Percentiles rank a stretch among this genome's conserved stretches.
These are phyloP conservation scores for Trichoderma citrinoviride DNA, from an alignment of 2,329 filamentous ascomycete species.

Conservation along the genomic window DNA sequence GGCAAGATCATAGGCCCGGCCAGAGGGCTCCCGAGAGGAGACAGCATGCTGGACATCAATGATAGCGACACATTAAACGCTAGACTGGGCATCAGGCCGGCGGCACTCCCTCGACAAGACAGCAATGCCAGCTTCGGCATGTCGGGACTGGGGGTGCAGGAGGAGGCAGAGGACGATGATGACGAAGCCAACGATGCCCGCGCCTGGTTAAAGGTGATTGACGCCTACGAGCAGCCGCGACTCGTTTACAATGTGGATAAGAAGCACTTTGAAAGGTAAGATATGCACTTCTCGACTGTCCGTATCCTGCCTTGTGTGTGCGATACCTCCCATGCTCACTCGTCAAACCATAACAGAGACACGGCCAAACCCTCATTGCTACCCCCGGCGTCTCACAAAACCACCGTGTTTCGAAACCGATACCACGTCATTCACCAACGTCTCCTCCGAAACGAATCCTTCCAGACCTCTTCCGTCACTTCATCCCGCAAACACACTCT, in stretches of 20 bases:
- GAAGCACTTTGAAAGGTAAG: conserved; percentile 83
- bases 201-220: conserved; percentile 79
- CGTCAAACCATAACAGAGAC: conserved; percentile 43
- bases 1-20: conserved; percentile 61
- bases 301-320: neutral
- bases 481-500: conserved; percentile 54
- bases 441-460: conserved; percentile 86
- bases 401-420: conserved; percentile 79
- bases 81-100: conserved; percentile 51
- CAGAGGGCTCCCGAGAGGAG: conserved; percentile 53
- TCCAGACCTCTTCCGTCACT: conserved; percentile 77
- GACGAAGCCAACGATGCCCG: conserved; percentile 65
- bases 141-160: conserved; percentile 51
- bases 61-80: conserved; percentile 54
- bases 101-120: conserved; percentile 53
- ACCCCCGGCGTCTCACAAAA: conserved; percentile 77
- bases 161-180: conserved; percentile 53
- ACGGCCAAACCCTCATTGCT: conserved; percentile 66
- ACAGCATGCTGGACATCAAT: conserved; percentile 60
- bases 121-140: conserved; percentile 65
- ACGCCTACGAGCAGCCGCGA: conserved; percentile 81
- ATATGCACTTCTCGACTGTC: neutral
- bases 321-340: neutral
- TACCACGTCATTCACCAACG: conserved; percentile 93
- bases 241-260: conserved; percentile 73